Base-by-base conservation (phyloP, 257 asterid species). In the Lithospermum erythrorhizon region DNA sequence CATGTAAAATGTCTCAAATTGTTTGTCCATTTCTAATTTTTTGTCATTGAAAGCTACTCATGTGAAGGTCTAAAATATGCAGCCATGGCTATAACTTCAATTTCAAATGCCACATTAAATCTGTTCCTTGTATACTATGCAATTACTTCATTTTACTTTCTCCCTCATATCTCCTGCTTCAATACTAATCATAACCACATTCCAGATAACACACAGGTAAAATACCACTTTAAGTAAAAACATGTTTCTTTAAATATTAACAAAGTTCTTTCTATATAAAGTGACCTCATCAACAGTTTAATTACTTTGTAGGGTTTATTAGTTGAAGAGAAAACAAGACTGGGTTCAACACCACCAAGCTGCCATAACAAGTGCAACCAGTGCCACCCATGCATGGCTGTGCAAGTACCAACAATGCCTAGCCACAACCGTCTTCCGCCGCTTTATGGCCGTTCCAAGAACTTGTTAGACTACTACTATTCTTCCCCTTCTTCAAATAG, bases 371-470 rank as follows among this genome's bases (percentile, higher is more conserved):
- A 86, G 65, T 93, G 97, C 79, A 86, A 89, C 81, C 78, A 83
- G 60, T 93, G 97, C 76, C 96, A 86, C 76, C 99, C 99, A 13
- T 93, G 99, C 96, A 80, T 77, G 86, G 96, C 99, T 21, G 94
- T 71, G 64, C 96, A 93, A 65, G 86, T 80, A 19, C 99, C 98
- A 0, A 75, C 97, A 1, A 63, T 79, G 35, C 89, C 87, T 71
- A 79, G 79, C 55, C 89, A 77, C 78, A 61, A 62, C 76, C 76
- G 70, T 21, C 66, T 67, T 32, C 54, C 59, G 1, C 79, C 82
- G 59, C 53, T 55, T 10, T 49, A 5, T 1, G 15, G 23, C 54
- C 64, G 21, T 25, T 17, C 47, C 48, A 64, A 41, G 19, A 69
- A 74, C 48, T 32, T 70, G 55, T 18, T 41, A 41, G 80, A 79